Evolutionary conservation across 768 basidiomycete species (phyloP), one percentile per base, ranked within the genome.

Genomic region (Terana coerulea): DNA sequence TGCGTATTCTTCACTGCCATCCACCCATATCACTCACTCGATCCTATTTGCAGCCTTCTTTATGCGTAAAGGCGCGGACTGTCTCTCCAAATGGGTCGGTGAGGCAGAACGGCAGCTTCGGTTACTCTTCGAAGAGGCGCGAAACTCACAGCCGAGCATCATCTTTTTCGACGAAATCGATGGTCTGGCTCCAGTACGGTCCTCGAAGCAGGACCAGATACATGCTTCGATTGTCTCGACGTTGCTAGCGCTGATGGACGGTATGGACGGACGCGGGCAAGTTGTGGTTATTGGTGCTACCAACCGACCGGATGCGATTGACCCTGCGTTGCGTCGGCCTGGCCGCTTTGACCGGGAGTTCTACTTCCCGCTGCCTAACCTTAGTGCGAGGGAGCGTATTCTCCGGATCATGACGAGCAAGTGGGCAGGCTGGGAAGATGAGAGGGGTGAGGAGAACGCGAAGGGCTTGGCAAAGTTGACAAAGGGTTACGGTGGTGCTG

Each of bases 131-230:
- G 95, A 98, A 57, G 95, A 98, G 73, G 97, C 97, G 1, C 80
- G 84, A 43, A 84, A 86, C 47, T 88, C 83, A 46, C 95, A 98
- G 62, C 95, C 97, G 0, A 89, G 86, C 57, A 98, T 98, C 69
- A 98, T 99, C 64, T 99, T 99, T 74, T 98, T 99, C 66, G 97
- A 99, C 64, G 97, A 99, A 71, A 98, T 99, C 59, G 97, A 99
- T 64, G 97, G 95, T 57, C 82, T 99, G 17, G 97, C 97, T 11
- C 97, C 97, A 1, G 95, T 98, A 2, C 86, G 97, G 40, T 95
- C 93, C n/a, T 90, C 91, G 15, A 98, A 98, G 63, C 97, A 98
- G 62, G 97, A 98, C 65, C 95, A 99, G 69, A 98, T 98, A 49
- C 97, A 98, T 64, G 97, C 97, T 1, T 94, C 91, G 25, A 94